Evolutionary conservation across 1,284 basidiomycete species (phyloP).

Genomic region (Sporisorium sorghi): DNA sequence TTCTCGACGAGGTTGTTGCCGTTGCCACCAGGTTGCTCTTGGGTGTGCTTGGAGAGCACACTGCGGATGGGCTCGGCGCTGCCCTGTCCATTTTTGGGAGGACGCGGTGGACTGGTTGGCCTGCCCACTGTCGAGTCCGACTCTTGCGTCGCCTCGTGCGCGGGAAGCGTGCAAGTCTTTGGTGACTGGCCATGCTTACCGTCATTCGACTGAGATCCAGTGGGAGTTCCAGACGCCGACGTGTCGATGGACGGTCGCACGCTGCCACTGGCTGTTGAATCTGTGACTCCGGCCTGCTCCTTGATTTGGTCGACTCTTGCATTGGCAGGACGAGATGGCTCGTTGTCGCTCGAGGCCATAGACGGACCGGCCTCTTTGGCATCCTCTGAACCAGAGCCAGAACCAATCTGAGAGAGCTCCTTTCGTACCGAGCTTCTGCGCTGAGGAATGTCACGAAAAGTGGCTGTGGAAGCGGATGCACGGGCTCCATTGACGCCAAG

Average conservation of each 20-base stretch:
- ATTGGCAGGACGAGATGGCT: constrained; percentile 13
- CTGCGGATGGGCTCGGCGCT: constrained; percentile 31
- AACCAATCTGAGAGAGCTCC: constrained; percentile 17
- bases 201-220: constrained; percentile 22
- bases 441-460: constrained; percentile 40
- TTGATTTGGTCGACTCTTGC: constrained; percentile 39
- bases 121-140: constrained; percentile 7
- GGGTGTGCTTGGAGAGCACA: background rate
- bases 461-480: background rate
- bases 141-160: constrained; percentile 13
- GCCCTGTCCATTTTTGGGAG: constrained; percentile 37
- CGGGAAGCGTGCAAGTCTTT: background rate
- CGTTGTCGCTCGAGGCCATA: background rate
- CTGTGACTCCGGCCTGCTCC: constrained; percentile 17
- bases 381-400: background rate
- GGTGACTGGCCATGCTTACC: constrained; percentile 4
- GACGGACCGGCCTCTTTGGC: background rate
- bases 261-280: constrained; percentile 15
- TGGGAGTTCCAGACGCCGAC: constrained; percentile 22
- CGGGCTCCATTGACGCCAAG: constrained; percentile 8
- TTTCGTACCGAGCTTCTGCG: constrained; percentile 43
- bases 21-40: background rate
- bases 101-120: constrained; percentile 33
- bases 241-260: constrained; percentile 34
- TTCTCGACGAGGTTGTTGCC: constrained; percentile 9